These are phyloP conservation scores for Lactarius hengduanensis DNA, from an alignment of 768 basidiomycete genomes.

Conservation along the genomic window DNA sequence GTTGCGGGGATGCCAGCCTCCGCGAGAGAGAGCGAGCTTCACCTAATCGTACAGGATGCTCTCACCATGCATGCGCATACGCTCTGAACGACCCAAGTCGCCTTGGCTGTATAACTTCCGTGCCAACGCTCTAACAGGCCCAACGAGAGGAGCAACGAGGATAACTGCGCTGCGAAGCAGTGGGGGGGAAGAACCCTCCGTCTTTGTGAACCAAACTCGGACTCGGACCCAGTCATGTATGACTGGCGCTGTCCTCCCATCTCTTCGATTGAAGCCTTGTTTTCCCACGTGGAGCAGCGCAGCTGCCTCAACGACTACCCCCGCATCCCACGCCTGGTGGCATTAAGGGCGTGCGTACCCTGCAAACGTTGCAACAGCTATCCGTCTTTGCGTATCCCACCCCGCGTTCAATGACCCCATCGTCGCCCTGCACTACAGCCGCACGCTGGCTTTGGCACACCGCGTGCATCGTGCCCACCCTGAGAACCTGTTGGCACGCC, in stretches of 20 bases:
- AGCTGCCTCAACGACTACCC: background rate
- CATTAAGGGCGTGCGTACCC: background rate
- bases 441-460: background rate
- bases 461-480: background rate
- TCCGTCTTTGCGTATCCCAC: background rate
- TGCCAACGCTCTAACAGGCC: background rate
- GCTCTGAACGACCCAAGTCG: background rate
- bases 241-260: background rate
- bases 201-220: background rate
- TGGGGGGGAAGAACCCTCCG: background rate
- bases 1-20: conserved; percentile 52
- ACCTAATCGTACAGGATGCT: conserved; percentile 36
- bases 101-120: background rate
- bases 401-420: background rate
- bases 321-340: background rate
- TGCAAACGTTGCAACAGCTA: background rate
- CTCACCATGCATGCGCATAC: background rate
- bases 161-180: background rate
- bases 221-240: background rate
- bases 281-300: background rate
- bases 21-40: conserved; percentile 58
- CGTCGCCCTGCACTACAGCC: background rate
- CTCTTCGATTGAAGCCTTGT: background rate
- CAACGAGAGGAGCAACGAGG: background rate
- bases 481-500: background rate